phyloP scores from a whole-genome alignment of 805 yeast species.

The Maudiozyma bulderi region DNA sequence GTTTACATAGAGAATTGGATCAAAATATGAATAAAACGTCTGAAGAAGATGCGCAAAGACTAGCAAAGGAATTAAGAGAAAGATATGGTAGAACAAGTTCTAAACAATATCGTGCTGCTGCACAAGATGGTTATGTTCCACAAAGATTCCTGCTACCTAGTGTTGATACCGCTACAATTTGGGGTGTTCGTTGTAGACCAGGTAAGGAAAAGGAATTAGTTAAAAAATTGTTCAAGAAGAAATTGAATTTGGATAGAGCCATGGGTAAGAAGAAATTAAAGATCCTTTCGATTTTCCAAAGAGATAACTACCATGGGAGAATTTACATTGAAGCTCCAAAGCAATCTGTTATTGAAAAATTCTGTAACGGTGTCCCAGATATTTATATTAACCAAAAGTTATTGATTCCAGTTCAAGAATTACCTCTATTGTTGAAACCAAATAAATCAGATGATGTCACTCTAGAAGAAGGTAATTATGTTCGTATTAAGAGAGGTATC shows the following conservation, averaged over 20 bases:
- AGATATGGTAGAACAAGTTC: slow-evolving; percentile 82
- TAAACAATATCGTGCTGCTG: slow-evolving; percentile 68
- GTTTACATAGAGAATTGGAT: slow-evolving; percentile 86
- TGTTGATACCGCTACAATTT: slow-evolving; percentile 90
- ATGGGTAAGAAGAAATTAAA: slow-evolving; percentile 61
- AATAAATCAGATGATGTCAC: slow-evolving; percentile 81
- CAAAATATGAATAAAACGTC: slow-evolving; percentile 76
- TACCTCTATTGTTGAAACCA: slow-evolving; percentile 86
- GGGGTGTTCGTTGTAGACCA: slow-evolving; percentile 89
- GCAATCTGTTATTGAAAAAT: slow-evolving; percentile 83
- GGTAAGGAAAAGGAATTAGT: slow-evolving; percentile 91
- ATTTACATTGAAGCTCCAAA: slow-evolving; percentile 90
- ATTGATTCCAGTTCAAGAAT: slow-evolving; percentile 89
- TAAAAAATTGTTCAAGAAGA: slow-evolving; percentile 73
- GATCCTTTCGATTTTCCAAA: slow-evolving; percentile 81
- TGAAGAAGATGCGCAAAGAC: slow-evolving; percentile 88
- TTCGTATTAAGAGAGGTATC: slow-evolving; percentile 81
- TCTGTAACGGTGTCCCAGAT: slow-evolving; percentile 82
- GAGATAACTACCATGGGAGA: slow-evolving; percentile 88
- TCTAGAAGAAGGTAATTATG: slow-evolving; percentile 84
- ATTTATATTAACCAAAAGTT: slow-evolving; percentile 66
- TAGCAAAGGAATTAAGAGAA: slow-evolving; percentile 86
- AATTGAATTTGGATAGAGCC: slow-evolving; percentile 64
- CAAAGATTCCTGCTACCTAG: slow-evolving; percentile 91
- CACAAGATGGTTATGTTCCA: slow-evolving; percentile 73